phyloP scores from a whole-genome alignment of 257 asterid genomes.

The Solanum boliviense region DNA sequence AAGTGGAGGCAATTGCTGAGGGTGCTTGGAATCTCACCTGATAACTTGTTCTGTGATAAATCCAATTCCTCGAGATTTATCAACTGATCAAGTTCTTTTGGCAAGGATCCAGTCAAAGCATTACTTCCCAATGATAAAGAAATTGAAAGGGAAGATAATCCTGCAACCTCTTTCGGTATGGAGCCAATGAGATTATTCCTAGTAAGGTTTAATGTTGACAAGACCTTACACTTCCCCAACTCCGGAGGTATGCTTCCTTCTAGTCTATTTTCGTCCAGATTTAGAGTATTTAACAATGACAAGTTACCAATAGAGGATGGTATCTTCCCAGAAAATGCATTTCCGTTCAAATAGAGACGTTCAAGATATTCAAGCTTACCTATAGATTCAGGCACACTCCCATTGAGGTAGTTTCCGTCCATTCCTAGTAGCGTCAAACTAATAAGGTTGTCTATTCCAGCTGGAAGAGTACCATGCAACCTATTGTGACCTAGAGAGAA shows the following conservation, averaged over 20 bases:
- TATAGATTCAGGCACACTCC: slow-evolving; percentile 5
- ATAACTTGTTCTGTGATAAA: slow-evolving; percentile 6
- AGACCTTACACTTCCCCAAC: neutral
- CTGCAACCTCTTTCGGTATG: slow-evolving; percentile 1
- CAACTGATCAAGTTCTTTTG: slow-evolving; percentile 6
- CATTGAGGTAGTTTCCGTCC: neutral
- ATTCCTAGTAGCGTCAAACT: neutral
- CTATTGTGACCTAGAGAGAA: slow-evolving; percentile 8
- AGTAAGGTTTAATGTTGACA: slow-evolving; percentile 3
- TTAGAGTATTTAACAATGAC: neutral
- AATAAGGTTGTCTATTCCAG: slow-evolving; percentile 5
- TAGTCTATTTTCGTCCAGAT: slow-evolving; percentile 4
- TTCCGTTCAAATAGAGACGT: neutral
- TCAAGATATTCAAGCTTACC: slow-evolving; percentile 4
- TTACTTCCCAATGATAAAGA: neutral
- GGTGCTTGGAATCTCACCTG: slow-evolving; percentile 15
- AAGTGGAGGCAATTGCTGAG: slow-evolving; percentile 10
- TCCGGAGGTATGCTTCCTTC: slow-evolving; percentile 11
- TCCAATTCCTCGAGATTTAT: slow-evolving; percentile 3
- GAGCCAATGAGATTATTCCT: slow-evolving; percentile 10
- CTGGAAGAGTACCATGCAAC: slow-evolving; percentile 11
- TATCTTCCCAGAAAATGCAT: slow-evolving; percentile 2
- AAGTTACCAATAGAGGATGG: slow-evolving; percentile 12
- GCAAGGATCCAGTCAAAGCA: slow-evolving; percentile 5
- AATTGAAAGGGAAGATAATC: slow-evolving; percentile 5